Evolutionary conservation across 2,329 filamentous ascomycete species (phyloP), one percentile per base, ranked within the genome.

Genomic region (Polytolypa hystricis): DNA sequence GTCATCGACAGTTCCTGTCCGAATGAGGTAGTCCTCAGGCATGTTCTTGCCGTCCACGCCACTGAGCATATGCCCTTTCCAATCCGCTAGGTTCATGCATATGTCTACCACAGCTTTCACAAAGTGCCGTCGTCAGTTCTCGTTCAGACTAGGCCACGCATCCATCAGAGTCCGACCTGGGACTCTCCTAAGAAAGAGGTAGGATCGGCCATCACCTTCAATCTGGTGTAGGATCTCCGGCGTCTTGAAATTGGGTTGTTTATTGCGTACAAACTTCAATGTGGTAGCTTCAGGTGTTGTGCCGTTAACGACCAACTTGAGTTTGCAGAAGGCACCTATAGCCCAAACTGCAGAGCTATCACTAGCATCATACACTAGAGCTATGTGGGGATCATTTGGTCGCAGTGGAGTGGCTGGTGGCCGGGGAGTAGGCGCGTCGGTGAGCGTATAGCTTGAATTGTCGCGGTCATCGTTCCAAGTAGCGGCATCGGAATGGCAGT

Each of bases 121-220:
- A 26, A 51, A 57, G 30, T 48, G 30, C 18, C 37, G n/a, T 21
- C 44, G 40, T 40, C 43, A 44, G 3, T 39, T 31, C 28, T 48
- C 42, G 34, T 49, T 41, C 37, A 59, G 45, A 17, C 17, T 42
- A 33, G 44, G 38, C 48, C 51, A 58, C 5, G 49, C 45, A 5
- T 35, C 17, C 18, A 42, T 45, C 7, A 58, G 46, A 9, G 47
- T 54, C 26, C 43, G 42, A 11, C 55, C 50, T 4, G 41, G 46
- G 2, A 57, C 36, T 20, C 45, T 46, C 9, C 30, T 34, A 5
- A 51, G 25, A 19, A 57, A 43, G 1, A 56, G 41, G 17, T 49
- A 57, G n/a, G 48, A 50, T 18, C 47, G 44, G 21, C 36, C 41
- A 15, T 48, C 37, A 26, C 37, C 39, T 37, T 53, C 44, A 17